Conservation (phyloP, 768 basidiomycete genomes). For the Lactarius hengduanensis region DNA sequence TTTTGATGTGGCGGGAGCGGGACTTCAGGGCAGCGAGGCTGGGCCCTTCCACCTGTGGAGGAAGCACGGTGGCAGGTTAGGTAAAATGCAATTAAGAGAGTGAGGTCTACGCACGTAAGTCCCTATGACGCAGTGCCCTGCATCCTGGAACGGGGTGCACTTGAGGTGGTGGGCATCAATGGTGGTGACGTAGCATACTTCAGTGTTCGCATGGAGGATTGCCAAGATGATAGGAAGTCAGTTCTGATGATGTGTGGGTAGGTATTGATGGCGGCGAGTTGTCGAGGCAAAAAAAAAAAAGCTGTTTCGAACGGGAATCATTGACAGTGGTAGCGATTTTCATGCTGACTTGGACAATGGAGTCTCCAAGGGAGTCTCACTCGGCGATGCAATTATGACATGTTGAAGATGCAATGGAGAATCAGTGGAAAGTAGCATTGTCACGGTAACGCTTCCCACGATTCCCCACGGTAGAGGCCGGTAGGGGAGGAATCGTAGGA, state of each 20-base stretch:
- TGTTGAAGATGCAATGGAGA: too few relatives aligned
- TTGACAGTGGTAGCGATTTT: constrained; percentile 77
- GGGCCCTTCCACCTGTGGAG: constrained; percentile 82
- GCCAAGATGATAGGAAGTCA: background rate
- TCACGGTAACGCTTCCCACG: too few relatives aligned
- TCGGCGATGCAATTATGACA: too few relatives aligned
- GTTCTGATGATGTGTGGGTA: constrained; percentile 6
- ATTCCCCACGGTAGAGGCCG: too few relatives aligned
- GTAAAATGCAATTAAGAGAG: background rate
- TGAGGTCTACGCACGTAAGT: constrained; percentile 59
- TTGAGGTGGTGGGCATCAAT: constrained; percentile 62
- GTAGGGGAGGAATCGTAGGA: too few relatives aligned
- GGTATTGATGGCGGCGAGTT: constrained; percentile 65
- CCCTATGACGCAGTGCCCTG: constrained; percentile 86
- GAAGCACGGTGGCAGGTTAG: background rate
- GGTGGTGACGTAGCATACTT: constrained; percentile 78
- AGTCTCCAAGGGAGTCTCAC: too few relatives aligned
- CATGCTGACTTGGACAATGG: too few relatives aligned
- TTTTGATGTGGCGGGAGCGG: constrained; percentile 33
- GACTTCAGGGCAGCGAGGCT: constrained; percentile 80
- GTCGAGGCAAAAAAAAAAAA: constrained; percentile 77
- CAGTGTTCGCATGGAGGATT: constrained; percentile 65
- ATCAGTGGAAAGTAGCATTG: too few relatives aligned
- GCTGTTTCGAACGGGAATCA: constrained; percentile 80
- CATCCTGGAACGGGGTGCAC: constrained; percentile 70